Evolutionary conservation across 441 rosid species (phyloP), one percentile per base, ranked within the genome.

Genomic region (Erodium texanum): DNA sequence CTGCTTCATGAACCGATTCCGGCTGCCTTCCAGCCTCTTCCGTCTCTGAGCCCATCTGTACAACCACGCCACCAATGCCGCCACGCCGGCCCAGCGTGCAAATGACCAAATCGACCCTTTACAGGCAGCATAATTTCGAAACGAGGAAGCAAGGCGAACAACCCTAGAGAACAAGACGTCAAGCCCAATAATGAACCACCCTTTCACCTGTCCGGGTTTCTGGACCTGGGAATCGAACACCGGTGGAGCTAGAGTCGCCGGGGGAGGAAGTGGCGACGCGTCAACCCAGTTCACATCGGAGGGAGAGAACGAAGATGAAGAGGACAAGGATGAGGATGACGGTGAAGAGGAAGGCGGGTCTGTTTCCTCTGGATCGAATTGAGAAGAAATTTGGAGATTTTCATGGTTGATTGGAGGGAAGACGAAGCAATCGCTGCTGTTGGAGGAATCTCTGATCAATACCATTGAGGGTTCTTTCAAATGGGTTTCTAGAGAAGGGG

Each of bases 401-500:
- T 91, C 97, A 38, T 89, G 97, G 76, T 84, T 77, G 73, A 77
- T 69, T 8, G 93, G 97, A 29, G 93, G 97, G 77, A 90, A 90
- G 23, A 90, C 64, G 66, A 15, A 67, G 45, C 78, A 81, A 19
- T 71, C 71, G 36, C 36, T 61, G 48, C 36, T 62, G 66, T 7
- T 62, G 73, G 69, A 32, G 4, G 78, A 74, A 23, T 81, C 84
- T 79, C 82, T 74, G 65, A 87, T 78, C 14, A 81, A 79, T 15
- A 85, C 83, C 82, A 87, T 69, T 52, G 89, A 78, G 56, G 56
- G 54, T 48, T 48, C 16, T 12, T 48, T 14, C 18, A 48, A 48
- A 12, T 12, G 54, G 54, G 54, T 48, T 48, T 45, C n/a, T 4
- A n/a, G 52, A 45, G 43, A 36, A 36, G 43, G 43, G 10, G 43